A percentile compares a stretch with the other conserved stretches of the same genome.
phyloP scores from a whole-genome alignment of 2,329 filamentous ascomycete genomes.

The Colletotrichum lentis region DNA sequence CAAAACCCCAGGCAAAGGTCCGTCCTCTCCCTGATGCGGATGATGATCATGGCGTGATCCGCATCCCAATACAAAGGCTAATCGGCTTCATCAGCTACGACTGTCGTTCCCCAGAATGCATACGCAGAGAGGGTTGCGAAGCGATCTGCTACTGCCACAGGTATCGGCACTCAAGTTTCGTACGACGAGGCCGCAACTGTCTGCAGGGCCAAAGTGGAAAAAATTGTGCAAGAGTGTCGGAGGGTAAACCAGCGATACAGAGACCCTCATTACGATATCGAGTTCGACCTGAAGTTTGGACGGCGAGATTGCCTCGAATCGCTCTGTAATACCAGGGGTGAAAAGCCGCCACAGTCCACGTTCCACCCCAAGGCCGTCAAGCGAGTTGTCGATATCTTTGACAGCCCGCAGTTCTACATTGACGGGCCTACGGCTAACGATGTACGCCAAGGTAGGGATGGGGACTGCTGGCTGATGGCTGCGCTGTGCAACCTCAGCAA shows the following conservation, averaged over 20 bases:
- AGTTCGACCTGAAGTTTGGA: slow-evolving; percentile 74
- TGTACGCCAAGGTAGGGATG: slow-evolving; percentile 78
- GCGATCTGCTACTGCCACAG: slow-evolving; percentile 58
- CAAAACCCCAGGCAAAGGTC: slow-evolving; percentile 74
- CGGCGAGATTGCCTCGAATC: slow-evolving; percentile 59
- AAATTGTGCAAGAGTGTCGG: slow-evolving; percentile 72
- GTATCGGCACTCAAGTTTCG: slow-evolving; percentile 64
- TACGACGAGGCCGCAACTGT: slow-evolving; percentile 76
- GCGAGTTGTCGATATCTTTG: slow-evolving; percentile 78
- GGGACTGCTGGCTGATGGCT: slow-evolving; percentile 88
- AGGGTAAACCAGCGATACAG: slow-evolving; percentile 86
- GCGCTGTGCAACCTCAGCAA: slow-evolving; percentile 80
- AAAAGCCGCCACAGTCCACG: slow-evolving; percentile 33
- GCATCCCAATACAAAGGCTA: slow-evolving; percentile 22
- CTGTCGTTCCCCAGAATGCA: slow-evolving; percentile 73
- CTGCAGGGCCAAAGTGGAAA: slow-evolving; percentile 71
- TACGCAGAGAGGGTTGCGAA: slow-evolving; percentile 69
- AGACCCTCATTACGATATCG: slow-evolving; percentile 87
- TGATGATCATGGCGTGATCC: not conserved
- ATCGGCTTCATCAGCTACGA: slow-evolving; percentile 61
- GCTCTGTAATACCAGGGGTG: slow-evolving; percentile 48
- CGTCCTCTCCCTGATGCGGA: slow-evolving; percentile 23
- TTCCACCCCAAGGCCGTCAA: slow-evolving; percentile 67
- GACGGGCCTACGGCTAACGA: slow-evolving; percentile 80
- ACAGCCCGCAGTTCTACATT: slow-evolving; percentile 77